Evolutionary conservation across 768 basidiomycete genomes (phyloP).

Genomic region (Mycena alexandri): DNA sequence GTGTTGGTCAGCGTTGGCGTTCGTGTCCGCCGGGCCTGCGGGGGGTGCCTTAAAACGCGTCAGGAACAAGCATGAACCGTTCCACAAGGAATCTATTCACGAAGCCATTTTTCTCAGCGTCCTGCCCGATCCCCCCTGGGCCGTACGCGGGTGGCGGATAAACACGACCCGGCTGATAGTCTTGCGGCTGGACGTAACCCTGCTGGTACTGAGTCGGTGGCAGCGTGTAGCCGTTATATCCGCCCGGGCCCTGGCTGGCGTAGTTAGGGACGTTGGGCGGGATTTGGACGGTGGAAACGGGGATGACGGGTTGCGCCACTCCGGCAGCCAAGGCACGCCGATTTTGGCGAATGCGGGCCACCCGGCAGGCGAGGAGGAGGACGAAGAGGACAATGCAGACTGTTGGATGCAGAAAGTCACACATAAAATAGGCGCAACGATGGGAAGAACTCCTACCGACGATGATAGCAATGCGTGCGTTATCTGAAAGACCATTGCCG

Average conservation of each 20-base stretch:
- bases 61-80: background rate
- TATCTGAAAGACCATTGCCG: background rate
- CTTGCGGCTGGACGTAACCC: background rate
- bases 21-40: background rate
- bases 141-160: background rate
- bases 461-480: slow-evolving; percentile 10
- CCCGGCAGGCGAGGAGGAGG: slow-evolving; percentile 9
- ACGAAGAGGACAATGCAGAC: slow-evolving; percentile 14
- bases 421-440: background rate
- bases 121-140: background rate
- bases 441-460: slow-evolving; percentile 1
- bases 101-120: background rate
- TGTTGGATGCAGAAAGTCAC: background rate
- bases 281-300: background rate
- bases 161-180: background rate
- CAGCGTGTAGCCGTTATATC: slow-evolving; percentile 17
- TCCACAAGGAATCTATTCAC: background rate
- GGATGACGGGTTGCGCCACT: background rate
- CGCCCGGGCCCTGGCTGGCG: slow-evolving; percentile 14
- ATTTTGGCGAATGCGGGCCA: slow-evolving; percentile 15
- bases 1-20: background rate
- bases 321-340: background rate
- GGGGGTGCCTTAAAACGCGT: background rate
- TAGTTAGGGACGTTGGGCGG: background rate
- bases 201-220: background rate